A percentile compares a stretch with the other conserved stretches of the same genome.
Evolutionary conservation across 164 flowering plant species (phyloP).

Genomic region (Protea cynaroides): DNA sequence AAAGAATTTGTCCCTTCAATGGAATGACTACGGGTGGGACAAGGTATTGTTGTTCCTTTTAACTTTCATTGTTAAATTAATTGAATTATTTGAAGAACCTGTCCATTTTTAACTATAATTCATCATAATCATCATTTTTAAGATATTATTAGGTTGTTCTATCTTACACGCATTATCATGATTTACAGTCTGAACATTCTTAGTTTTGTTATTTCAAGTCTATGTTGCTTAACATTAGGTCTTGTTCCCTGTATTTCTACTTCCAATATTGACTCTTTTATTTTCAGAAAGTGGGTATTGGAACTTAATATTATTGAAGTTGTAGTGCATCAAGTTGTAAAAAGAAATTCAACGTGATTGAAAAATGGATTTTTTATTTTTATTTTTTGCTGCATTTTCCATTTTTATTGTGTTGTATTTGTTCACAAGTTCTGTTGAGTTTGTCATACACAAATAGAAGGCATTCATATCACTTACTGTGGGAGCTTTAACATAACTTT

Average conservation of each 20-base stretch:
- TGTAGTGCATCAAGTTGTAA: no score
- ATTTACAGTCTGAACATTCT: no score
- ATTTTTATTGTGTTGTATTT: no score
- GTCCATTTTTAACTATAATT: background rate
- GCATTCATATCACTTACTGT: background rate
- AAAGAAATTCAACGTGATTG: no score
- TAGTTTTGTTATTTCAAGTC: no score
- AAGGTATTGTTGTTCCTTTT: constrained; percentile 18
- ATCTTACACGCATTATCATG: background rate
- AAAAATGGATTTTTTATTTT: background rate
- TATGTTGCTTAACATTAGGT: no score
- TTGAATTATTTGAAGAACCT: background rate
- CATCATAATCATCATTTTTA: background rate
- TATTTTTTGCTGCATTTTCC: background rate
- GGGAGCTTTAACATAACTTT: background rate
- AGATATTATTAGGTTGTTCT: no score
- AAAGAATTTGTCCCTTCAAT: constrained; percentile 26
- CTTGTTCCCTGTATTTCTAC: no score
- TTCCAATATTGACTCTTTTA: no score
- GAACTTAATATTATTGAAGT: no score
- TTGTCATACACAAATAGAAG: background rate
- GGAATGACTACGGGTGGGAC: constrained; percentile 47
- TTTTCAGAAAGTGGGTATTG: no score
- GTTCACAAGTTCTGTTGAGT: no score
- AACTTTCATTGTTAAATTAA: background rate